These are phyloP conservation scores for Ogataea degrootiae DNA, from an alignment of 805 yeast species.

Conservation along the genomic window DNA sequence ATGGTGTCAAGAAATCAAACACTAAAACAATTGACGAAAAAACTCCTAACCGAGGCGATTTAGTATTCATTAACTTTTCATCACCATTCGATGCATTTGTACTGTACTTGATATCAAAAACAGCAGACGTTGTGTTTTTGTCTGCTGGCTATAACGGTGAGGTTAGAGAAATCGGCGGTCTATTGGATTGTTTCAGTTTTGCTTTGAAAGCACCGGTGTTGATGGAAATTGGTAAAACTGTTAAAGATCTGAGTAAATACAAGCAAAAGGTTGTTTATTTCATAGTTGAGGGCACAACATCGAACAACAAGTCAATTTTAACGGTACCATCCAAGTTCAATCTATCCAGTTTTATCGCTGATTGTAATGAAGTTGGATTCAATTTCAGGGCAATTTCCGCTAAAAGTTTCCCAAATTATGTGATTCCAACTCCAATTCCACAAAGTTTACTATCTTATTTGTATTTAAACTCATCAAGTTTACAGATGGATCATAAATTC, in stretches of 20 bases:
- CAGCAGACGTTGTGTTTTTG: constrained; percentile 10
- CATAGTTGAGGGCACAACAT: constrained; percentile 78
- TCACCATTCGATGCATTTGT: constrained; percentile 56
- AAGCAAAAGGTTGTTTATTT: constrained; percentile 45
- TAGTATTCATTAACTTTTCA: constrained; percentile 51
- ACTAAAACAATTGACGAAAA: constrained; percentile 25
- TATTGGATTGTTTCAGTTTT: constrained; percentile 12
- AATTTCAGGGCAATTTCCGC: constrained; percentile 34
- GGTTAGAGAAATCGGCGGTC: constrained; percentile 9
- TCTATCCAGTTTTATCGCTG: constrained; percentile 5
- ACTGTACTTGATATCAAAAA: constrained; percentile 12
- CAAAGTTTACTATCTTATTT: constrained; percentile 8
- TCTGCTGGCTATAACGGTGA: constrained; percentile 15
- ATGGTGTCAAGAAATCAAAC: constrained; percentile 46
- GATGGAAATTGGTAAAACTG: not conserved
- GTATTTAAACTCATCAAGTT: constrained; percentile 7
- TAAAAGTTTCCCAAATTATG: constrained; percentile 33
- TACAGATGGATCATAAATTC: constrained; percentile 13
- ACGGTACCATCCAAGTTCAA: constrained; percentile 40
- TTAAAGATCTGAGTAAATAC: constrained; percentile 21
- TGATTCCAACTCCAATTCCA: constrained; percentile 33
- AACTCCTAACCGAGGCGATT: constrained; percentile 40
- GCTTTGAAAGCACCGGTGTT: constrained; percentile 12
- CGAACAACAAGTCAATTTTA: constrained; percentile 75
- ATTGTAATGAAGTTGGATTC: constrained; percentile 8